These are phyloP conservation scores for Naumovozyma castellii DNA, from an alignment of 805 yeast species.

Conservation along the genomic window DNA sequence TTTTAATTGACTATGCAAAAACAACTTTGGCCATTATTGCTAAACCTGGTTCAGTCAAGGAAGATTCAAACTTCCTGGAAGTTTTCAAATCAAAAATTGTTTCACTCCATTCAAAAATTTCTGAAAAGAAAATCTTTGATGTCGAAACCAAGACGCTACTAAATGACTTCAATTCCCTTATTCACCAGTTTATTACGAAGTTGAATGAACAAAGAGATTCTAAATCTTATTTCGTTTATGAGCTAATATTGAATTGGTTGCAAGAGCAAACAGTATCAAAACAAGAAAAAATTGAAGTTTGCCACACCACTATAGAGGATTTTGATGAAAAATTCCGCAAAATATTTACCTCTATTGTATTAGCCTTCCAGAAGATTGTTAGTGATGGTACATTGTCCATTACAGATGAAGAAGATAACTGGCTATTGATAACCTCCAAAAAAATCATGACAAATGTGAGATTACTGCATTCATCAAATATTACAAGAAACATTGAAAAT, in stretches of 20 bases:
- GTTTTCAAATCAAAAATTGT: conserved; percentile 9
- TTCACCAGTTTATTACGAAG: conserved; percentile 19
- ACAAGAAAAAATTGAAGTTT: neutral
- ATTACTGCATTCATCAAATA: conserved; percentile 32
- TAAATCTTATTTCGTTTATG: conserved; percentile 38
- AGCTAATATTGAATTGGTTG: conserved; percentile 42
- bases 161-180: conserved; percentile 20
- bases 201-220: conserved; percentile 34
- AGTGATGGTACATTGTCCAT: conserved; percentile 31
- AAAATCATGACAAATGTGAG: conserved; percentile 36
- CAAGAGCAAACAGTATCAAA: conserved; percentile 5
- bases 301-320: conserved; percentile 21
- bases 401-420: conserved; percentile 49
- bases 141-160: conserved; percentile 6
- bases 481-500: conserved; percentile 30
- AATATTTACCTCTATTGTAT: conserved; percentile 48
- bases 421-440: conserved; percentile 50
- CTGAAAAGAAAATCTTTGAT: conserved; percentile 12
- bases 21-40: conserved; percentile 12
- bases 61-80: conserved; percentile 14
- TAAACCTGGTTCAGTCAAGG: neutral
- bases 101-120: conserved; percentile 8
- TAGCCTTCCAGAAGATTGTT: conserved; percentile 55
- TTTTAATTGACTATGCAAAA: conserved; percentile 27
- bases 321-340: conserved; percentile 42